Conservation (phyloP, 176 grass and related monocot genomes). For the Dendrocalamus sinicus region DNA sequence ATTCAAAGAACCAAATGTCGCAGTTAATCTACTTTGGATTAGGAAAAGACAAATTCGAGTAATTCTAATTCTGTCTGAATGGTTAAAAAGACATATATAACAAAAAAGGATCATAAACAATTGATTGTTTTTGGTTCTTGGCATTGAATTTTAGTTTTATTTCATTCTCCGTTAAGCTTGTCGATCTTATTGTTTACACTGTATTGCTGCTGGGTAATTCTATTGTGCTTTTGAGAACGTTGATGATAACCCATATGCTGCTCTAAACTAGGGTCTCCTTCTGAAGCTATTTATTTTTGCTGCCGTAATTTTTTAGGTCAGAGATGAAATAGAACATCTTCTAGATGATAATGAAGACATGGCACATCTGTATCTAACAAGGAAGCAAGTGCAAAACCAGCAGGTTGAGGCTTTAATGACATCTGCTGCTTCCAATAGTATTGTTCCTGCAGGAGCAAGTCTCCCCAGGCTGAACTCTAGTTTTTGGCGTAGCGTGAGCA, state of each 20-base stretch:
- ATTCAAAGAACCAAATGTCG: background rate
- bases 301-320: constrained; percentile 61
- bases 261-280: constrained; percentile 9
- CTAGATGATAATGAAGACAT: constrained; percentile 98
- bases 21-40: background rate
- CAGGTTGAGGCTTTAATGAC: constrained; percentile 83
- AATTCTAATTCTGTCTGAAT: constrained; percentile 10
- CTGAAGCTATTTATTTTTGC: background rate
- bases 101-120: background rate
- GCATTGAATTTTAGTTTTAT: background rate
- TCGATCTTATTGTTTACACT: background rate
- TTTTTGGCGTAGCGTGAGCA: constrained; percentile 69
- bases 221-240: background rate
- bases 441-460: constrained; percentile 57
- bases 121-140: background rate
- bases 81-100: background rate
- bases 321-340: constrained; percentile 99
- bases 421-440: constrained; percentile 82
- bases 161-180: background rate
- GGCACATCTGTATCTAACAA: constrained; percentile 92
- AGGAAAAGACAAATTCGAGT: background rate
- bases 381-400: constrained; percentile 94
- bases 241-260: constrained; percentile 34
- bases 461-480: constrained; percentile 63
- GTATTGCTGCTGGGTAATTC: too few relatives aligned